These are phyloP conservation scores for Aegilops sharonensis DNA, from an alignment of 176 grass and related monocot species.

Conservation along the genomic window DNA sequence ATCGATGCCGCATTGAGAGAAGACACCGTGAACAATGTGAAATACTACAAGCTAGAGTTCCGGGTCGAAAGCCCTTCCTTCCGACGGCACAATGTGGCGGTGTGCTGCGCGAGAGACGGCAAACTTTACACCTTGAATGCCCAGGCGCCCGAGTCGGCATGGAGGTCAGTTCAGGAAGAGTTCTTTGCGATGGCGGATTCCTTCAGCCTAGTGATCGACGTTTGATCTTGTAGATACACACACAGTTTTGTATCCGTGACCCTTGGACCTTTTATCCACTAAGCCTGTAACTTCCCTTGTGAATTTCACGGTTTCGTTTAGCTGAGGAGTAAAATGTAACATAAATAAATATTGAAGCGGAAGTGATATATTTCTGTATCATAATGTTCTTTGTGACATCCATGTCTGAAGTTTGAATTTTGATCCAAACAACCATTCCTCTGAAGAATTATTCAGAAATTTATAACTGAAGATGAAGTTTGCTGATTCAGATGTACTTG, in stretches of 20 bases:
- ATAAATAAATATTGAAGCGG: background rate
- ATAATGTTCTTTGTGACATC: background rate
- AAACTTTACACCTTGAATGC: conserved; percentile 86
- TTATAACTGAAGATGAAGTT: background rate
- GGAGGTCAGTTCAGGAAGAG: conserved; percentile 51
- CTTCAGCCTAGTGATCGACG: conserved; percentile 50
- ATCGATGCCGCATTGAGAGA: conserved; percentile 61
- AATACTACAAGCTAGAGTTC: conserved; percentile 92
- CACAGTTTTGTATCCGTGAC: conserved; percentile 24
- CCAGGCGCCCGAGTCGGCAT: conserved; percentile 69
- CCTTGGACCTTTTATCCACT: background rate
- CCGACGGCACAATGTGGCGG: conserved; percentile 70
- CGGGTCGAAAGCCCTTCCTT: conserved; percentile 64
- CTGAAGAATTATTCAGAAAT: background rate
- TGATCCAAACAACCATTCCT: background rate
- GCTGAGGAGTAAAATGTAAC: conserved; percentile 22
- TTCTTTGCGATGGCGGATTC: conserved; percentile 84
- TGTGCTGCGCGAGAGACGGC: conserved; percentile 69
- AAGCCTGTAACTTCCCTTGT: conserved; percentile 5
- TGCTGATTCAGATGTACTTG: background rate
- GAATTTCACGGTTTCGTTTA: background rate
- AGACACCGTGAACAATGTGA: conserved; percentile 48
- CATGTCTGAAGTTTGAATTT: background rate
- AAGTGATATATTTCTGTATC: background rate
- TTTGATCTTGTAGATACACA: conserved; percentile 3